Percentiles rank a stretch among this genome's conserved stretches.
phyloP scores from a whole-genome alignment of 2,329 filamentous ascomycete species.

The Fusarium sp. region DNA sequence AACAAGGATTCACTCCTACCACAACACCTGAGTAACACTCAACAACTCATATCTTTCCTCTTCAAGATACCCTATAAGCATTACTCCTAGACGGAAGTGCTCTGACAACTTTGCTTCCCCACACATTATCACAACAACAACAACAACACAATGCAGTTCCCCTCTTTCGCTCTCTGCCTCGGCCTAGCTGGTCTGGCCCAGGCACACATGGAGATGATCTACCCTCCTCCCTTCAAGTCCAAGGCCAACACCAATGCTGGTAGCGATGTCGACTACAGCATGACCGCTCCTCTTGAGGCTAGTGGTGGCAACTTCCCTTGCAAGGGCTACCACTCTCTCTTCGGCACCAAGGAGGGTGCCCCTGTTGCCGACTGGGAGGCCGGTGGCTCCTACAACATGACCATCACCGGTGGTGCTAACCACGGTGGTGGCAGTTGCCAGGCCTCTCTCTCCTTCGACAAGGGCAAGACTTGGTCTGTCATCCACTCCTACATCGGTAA shows the following conservation, averaged over 20 bases:
- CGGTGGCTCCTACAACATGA: conserved; percentile 75
- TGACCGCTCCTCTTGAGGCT: conserved; percentile 75
- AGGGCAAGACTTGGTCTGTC: conserved; percentile 79
- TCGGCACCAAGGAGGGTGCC: conserved; percentile 65
- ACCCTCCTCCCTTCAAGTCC: conserved; percentile 67
- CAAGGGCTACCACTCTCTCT: conserved; percentile 72
- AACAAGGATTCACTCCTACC: conserved; percentile 24
- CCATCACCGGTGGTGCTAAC: conserved; percentile 72
- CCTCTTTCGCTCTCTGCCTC: conserved; percentile 58
- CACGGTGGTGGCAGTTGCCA: conserved; percentile 85
- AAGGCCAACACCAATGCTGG: conserved; percentile 65
- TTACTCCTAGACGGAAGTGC: conserved; percentile 27
- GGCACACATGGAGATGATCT: conserved; percentile 71
- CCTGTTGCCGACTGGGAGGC: conserved; percentile 73
- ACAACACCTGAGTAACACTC: conserved; percentile 24
- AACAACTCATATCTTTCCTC: conserved; percentile 14
- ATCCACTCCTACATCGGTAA: conserved; percentile 70
- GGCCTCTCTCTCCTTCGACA: conserved; percentile 80
- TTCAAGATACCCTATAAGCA: conserved; percentile 33
- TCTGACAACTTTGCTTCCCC: conserved; percentile 13
- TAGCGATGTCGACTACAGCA: conserved; percentile 76
- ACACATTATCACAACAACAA: conserved; percentile 9
- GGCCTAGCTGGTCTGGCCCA: conserved; percentile 60
- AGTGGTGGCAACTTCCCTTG: conserved; percentile 80
- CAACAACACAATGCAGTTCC: conserved; percentile 57